Conservation (phyloP, 805 yeast species). For the Sugiyamaella chiloensis region DNA sequence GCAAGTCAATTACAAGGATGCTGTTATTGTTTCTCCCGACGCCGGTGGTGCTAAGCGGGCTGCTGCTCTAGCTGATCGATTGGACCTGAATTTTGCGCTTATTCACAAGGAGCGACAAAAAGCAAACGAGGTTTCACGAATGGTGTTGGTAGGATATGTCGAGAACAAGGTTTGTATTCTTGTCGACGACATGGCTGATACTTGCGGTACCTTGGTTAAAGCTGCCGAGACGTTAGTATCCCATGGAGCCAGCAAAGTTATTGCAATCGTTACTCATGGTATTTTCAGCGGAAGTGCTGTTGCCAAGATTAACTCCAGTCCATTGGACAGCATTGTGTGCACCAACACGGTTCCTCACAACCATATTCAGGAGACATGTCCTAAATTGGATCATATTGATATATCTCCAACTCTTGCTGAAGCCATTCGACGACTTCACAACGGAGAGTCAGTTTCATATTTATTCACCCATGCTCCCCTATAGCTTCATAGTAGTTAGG, state of each 20-base stretch:
- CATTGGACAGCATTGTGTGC: slow-evolving; percentile 73
- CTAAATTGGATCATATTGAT: slow-evolving; percentile 77
- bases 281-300: slow-evolving; percentile 84
- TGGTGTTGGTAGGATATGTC: slow-evolving; percentile 97
- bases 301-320: slow-evolving; percentile 63
- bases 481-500: no score
- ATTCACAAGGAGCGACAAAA: slow-evolving; percentile 94
- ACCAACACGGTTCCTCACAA: slow-evolving; percentile 90
- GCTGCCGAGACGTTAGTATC: slow-evolving; percentile 85
- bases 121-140: slow-evolving; percentile 90
- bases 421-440: slow-evolving; percentile 89
- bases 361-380: slow-evolving; percentile 54
- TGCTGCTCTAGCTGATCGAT: slow-evolving; percentile 86
- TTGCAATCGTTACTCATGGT: slow-evolving; percentile 96
- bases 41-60: slow-evolving; percentile 99
- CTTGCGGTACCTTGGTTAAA: slow-evolving; percentile 94
- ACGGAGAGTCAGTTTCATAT: slow-evolving; percentile 92
- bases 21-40: slow-evolving; percentile 91
- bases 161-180: slow-evolving; percentile 74
- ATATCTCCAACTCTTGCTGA: slow-evolving; percentile 87
- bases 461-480: slow-evolving; percentile 68
- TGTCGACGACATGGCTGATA: slow-evolving; percentile 98
- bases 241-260: slow-evolving; percentile 78
- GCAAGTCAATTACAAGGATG: slow-evolving; percentile 50
- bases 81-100: slow-evolving; percentile 90